Evolutionary conservation across 2,329 filamentous ascomycete genomes (phyloP), one percentile per base, ranked within the genome.

Genomic region (Fonsecaea multimorphosa): DNA sequence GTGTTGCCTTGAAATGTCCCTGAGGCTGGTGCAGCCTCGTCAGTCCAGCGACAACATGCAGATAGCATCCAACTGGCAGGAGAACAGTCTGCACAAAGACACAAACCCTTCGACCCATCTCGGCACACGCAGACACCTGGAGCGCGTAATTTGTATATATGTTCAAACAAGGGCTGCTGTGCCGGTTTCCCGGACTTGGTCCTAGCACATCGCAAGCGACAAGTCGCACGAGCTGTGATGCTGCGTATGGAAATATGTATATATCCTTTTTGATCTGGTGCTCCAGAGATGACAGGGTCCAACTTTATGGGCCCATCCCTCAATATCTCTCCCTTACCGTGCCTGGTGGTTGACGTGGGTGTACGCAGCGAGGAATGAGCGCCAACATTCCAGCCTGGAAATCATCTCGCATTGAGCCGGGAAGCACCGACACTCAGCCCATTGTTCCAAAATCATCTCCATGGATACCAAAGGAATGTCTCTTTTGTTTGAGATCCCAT

Each of bases 371-470:
- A 22, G 58, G 44, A 51, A 61, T 51, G 5, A n/a, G 14, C 32
- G 29, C 60, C 57, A 46, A 60, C 61, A 64, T 58, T 59, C 56
- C 62, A 60, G 31, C 16, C 36, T 44, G 31, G 32, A 60, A 38
- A 29, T 27, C 31, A 31, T 38, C n/a, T 12, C 57, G 46, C 31
- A 29, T 51, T 34, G 32, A 19, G 29, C n/a, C 31, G 19, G 58
- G 8, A 36, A 49, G 44, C 27, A 49, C 58, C 58, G 58, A 38
- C 34, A 6, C 2, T 24, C 58, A 31, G 27, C 34, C 63, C 66
- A 66, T 68, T 68, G 66, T 66, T 68, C 8, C 51, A 29, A 54
- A 57, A 55, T 65, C 61, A 58, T 68, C 57, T 34, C 64, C 64
- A 57, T 61, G 58, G 46, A 40, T 57, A 67, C 66, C 16, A 4